Base-by-base conservation (phyloP, 139 green algal species). In the Chlamydomonas incerta region DNA sequence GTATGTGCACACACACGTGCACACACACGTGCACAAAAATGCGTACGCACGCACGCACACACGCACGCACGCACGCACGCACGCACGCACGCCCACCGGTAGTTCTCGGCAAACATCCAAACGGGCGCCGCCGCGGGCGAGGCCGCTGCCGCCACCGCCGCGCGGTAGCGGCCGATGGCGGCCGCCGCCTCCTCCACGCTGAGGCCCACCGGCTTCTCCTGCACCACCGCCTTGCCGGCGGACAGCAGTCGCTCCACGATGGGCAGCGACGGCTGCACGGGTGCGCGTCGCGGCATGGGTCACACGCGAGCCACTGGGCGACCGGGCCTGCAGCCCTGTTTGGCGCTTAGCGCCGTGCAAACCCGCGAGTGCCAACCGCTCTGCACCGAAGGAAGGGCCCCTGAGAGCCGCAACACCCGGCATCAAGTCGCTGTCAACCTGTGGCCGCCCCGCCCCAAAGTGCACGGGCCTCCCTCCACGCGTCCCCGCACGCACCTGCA, bases 31-130 rank as follows among this genome's bases (percentile, higher is more conserved):
- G 69, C 21, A n/a, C 23, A 37, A 35, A 34, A 55, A 9, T 15
- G 72, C 71, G 57, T 26, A n/a, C 4, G 28, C 28, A 79, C 31
- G 23, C 29, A 24, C 69, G 73, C 29, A 21, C 41, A 50, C 41
- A 50, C 41, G 41, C 41, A 8, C 41, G 8, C 41, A 50, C 41
- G 41, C 41, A 50, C 41, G 5, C 41, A 50, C 41, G 6, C 41
- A 50, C 41, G 41, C 8, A n/a, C 41, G 8, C 41, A 5, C 41
- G 57, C 74, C 11, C 34, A 91, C 86, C 91, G 71, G 72, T 92
- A 94, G 76, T 94, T 94, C 71, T 94, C 91, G 2, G 87, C 91
- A 15, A 93, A 58, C n/a, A 87, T 58, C 91, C 91, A 94, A 24
- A 87, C 33, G 14, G 82, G 82, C 33, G 52, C 33, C 63, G 28